These are phyloP conservation scores for Trametes cingulata DNA, from an alignment of 768 basidiomycete species.

Conservation along the genomic window DNA sequence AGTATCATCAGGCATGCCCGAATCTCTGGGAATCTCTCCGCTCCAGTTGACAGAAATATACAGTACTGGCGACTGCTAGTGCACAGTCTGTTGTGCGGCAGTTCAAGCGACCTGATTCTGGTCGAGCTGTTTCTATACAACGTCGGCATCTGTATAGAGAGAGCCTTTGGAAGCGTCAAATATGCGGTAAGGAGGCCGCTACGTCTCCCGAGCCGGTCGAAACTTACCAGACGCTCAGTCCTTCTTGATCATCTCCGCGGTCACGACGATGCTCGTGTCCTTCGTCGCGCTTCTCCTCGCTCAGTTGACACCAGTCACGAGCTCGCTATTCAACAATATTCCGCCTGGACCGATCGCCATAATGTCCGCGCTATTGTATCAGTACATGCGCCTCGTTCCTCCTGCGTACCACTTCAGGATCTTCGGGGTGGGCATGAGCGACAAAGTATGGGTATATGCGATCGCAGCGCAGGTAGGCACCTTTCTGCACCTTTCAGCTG, in stretches of 20 bases:
- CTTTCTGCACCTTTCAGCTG: background rate
- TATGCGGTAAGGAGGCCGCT: constrained; percentile 62
- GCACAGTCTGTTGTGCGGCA: constrained; percentile 78
- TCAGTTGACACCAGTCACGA: constrained; percentile 37
- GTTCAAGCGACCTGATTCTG: constrained; percentile 83
- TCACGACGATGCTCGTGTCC: constrained; percentile 68
- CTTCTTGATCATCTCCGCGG: constrained; percentile 52
- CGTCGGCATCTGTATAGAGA: constrained; percentile 70
- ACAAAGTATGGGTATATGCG: constrained; percentile 74
- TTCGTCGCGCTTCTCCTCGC: constrained; percentile 66
- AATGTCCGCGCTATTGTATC: constrained; percentile 80
- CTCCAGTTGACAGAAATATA: background rate
- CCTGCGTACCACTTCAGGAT: constrained; percentile 73
- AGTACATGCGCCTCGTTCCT: constrained; percentile 79
- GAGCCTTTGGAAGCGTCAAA: constrained; percentile 85
- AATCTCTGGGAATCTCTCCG: background rate
- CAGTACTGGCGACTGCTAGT: constrained; percentile 85
- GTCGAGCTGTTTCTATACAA: constrained; percentile 74
- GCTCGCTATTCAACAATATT: constrained; percentile 69
- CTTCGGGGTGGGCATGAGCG: constrained; percentile 71
- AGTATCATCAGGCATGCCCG: constrained; percentile 74
- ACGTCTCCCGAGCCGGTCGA: background rate
- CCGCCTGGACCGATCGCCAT: constrained; percentile 76
- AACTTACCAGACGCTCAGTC: constrained; percentile 19
- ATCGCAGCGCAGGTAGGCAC: constrained; percentile 67